Evolutionary conservation across 345 rosid genomes (phyloP).

Genomic region (Lumnitzera racemosa): DNA sequence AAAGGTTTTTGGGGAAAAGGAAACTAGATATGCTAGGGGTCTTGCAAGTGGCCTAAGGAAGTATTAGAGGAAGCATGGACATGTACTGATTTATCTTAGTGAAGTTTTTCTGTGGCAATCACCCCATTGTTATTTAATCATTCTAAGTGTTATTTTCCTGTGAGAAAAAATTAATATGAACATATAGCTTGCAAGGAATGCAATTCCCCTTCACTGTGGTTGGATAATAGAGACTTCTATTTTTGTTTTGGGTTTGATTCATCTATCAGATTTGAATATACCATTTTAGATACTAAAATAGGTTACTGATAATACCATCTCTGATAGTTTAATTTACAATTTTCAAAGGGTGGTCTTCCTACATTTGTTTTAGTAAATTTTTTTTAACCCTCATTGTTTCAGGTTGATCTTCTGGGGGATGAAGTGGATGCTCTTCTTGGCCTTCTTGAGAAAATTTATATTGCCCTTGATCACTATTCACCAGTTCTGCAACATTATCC

Average conservation of each 20-base stretch:
- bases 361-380: background rate
- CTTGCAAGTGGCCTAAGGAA: too few relatives aligned
- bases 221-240: too few relatives aligned
- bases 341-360: background rate
- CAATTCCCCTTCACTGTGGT: too few relatives aligned
- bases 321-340: too few relatives aligned
- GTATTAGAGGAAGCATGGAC: too few relatives aligned
- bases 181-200: background rate
- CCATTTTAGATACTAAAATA: too few relatives aligned
- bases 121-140: background rate
- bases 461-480: constrained; percentile 91
- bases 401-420: constrained; percentile 96
- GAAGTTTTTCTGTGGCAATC: background rate
- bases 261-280: too few relatives aligned
- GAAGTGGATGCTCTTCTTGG: constrained; percentile 65
- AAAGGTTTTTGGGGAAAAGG: too few relatives aligned
- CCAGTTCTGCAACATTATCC: constrained; percentile 82
- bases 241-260: too few relatives aligned
- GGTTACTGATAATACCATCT: too few relatives aligned
- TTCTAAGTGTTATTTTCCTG: background rate
- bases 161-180: background rate
- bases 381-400: constrained; percentile 10
- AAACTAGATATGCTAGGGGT: too few relatives aligned
- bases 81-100: background rate
- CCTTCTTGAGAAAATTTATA: constrained; percentile 89